A percentile compares a stretch with the other conserved stretches of the same genome.
Conservation (phyloP, 148 eudicot genomes). For the Rhododendron vialii region DNA sequence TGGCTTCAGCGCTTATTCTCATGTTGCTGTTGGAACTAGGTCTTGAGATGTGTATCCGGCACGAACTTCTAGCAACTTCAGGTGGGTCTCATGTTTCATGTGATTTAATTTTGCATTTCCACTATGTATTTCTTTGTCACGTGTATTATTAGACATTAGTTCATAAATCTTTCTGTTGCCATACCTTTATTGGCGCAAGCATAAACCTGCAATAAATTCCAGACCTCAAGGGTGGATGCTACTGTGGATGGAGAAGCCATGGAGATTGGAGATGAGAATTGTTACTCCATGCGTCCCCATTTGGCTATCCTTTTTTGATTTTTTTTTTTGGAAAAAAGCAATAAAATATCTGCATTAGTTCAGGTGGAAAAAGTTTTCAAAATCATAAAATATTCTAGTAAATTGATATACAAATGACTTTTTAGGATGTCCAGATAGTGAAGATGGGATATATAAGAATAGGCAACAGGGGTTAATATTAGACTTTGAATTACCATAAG, state of each 20-base stretch:
- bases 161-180: not conserved
- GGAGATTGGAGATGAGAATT: not conserved
- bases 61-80: slow-evolving; percentile 82
- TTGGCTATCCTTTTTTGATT: not conserved
- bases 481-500: not conserved
- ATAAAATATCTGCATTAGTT: not conserved
- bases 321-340: not conserved
- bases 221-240: not conserved
- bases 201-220: not conserved
- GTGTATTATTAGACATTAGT: not conserved
- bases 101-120: not conserved
- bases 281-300: not conserved
- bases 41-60: slow-evolving; percentile 87
- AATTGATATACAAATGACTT: not conserved
- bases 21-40: slow-evolving; percentile 93
- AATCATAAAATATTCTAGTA: not conserved
- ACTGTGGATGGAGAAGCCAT: not conserved
- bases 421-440: not conserved
- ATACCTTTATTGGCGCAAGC: not conserved
- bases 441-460: not conserved
- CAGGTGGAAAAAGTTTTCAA: not conserved
- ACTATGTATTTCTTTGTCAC: not conserved
- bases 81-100: slow-evolving; percentile 30
- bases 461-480: not conserved
- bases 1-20: slow-evolving; percentile 81